These are phyloP conservation scores for Steccherinum ochraceum DNA, from an alignment of 768 basidiomycete genomes.

Conservation along the genomic window DNA sequence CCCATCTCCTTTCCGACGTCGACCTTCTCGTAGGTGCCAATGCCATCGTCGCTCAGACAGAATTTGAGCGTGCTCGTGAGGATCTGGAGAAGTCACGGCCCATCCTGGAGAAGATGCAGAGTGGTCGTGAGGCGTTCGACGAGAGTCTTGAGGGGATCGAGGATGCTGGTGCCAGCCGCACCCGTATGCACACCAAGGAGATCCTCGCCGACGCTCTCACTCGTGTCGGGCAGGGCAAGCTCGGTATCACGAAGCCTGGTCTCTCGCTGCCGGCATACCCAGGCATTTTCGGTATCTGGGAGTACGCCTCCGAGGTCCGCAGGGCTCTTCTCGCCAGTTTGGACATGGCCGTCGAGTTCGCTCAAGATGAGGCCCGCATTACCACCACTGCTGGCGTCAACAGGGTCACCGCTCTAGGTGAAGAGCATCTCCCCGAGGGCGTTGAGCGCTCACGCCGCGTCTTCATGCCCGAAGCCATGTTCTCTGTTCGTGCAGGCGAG, in stretches of 20 bases:
- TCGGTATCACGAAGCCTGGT: slow-evolving; percentile 43
- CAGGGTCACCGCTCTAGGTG: slow-evolving; percentile 61
- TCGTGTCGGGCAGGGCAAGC: slow-evolving; percentile 68
- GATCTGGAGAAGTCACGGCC: slow-evolving; percentile 71
- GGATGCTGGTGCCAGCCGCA: slow-evolving; percentile 57
- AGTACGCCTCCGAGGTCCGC: slow-evolving; percentile 80
- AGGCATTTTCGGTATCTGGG: slow-evolving; percentile 76
- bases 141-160: slow-evolving; percentile 74
- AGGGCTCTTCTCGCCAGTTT: slow-evolving; percentile 70
- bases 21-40: slow-evolving; percentile 85
- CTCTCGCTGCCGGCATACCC: slow-evolving; percentile 73
- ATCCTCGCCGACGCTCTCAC: slow-evolving; percentile 67
- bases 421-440: slow-evolving; percentile 70
- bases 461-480: slow-evolving; percentile 99
- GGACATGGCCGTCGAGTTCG: slow-evolving; percentile 70
- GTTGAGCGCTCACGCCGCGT: slow-evolving; percentile 78
- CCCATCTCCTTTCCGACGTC: slow-evolving; percentile 84
- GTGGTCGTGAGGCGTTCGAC: slow-evolving; percentile 66
- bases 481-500: slow-evolving; percentile 44
- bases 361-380: slow-evolving; percentile 78
- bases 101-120: slow-evolving; percentile 83
- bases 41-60: slow-evolving; percentile 74
- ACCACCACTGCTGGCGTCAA: slow-evolving; percentile 61
- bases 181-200: slow-evolving; percentile 47
- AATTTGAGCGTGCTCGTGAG: slow-evolving; percentile 63